A percentile compares a stretch with the other conserved stretches of the same genome.
Conservation (phyloP, 768 basidiomycete species). For the Mycena sanguinolenta region DNA sequence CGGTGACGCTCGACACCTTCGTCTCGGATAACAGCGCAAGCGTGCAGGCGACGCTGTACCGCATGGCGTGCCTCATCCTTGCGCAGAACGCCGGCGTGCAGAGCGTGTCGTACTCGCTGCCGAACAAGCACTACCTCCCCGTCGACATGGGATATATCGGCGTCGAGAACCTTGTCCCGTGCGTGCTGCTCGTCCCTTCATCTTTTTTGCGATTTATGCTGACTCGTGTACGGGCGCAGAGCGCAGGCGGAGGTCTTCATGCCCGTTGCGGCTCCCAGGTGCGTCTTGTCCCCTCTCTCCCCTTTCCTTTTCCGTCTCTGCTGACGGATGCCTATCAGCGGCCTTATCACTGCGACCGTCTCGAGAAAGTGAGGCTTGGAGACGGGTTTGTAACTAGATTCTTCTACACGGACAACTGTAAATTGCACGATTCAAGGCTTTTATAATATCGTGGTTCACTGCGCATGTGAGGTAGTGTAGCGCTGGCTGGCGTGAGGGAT, state of each 20-base stretch:
- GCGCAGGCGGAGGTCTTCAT: constrained; percentile 88
- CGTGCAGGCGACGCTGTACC: constrained; percentile 95
- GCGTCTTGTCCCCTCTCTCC: not conserved
- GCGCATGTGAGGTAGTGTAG: too few species aligned
- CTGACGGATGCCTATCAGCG: constrained; percentile 5
- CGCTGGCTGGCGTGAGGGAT: too few species aligned
- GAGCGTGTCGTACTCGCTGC: constrained; percentile 79
- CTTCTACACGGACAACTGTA: not conserved
- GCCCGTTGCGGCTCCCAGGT: constrained; percentile 91
- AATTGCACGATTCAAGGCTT: not conserved
- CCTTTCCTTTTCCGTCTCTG: not conserved
- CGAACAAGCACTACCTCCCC: constrained; percentile 96
- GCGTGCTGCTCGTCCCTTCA: constrained; percentile 14
- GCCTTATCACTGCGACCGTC: constrained; percentile 33
- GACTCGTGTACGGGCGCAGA: too few species aligned
- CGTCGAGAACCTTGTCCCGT: constrained; percentile 80
- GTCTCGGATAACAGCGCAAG: constrained; percentile 91
- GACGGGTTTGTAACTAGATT: not conserved
- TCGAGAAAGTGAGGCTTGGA: constrained; percentile 23
- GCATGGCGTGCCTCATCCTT: constrained; percentile 85
- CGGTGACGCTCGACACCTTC: constrained; percentile 83
- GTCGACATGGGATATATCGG: constrained; percentile 85
- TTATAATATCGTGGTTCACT: too few species aligned
- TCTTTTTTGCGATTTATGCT: too few species aligned
- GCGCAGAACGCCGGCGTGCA: constrained; percentile 71